phyloP scores from a whole-genome alignment of 768 basidiomycete species.

The Chiua virens region DNA sequence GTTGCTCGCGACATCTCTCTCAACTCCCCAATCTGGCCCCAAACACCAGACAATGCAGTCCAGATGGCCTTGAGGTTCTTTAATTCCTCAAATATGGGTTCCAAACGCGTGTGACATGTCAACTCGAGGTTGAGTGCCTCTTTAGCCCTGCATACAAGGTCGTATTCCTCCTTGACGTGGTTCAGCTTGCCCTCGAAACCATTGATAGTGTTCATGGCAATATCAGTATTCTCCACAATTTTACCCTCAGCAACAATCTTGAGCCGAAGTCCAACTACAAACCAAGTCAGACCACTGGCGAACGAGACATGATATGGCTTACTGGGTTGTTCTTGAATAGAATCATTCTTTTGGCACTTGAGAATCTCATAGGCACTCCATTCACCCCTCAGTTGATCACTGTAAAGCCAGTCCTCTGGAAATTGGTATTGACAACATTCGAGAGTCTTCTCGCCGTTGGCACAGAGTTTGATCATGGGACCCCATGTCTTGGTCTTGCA shows the following conservation, averaged over 20 bases:
- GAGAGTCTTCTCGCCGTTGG: conserved; percentile 93
- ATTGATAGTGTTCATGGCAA: conserved; percentile 93
- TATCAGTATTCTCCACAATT: conserved; percentile 95
- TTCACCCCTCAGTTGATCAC: conserved; percentile 95
- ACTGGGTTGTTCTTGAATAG: conserved; percentile 98
- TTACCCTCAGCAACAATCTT: conserved; percentile 99
- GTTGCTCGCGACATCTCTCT: conserved; percentile 88
- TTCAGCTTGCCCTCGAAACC: conserved; percentile 90
- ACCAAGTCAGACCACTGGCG: conserved; percentile 3
- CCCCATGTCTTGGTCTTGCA: conserved; percentile 96
- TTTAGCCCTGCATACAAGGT: conserved; percentile 93
- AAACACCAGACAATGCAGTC: conserved; percentile 97
- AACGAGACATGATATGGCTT: conserved; percentile 23
- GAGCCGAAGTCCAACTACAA: conserved; percentile 87
- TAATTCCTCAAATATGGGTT: conserved; percentile 95
- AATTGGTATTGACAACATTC: conserved; percentile 98
- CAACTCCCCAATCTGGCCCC: conserved; percentile 89
- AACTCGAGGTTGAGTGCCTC: conserved; percentile 95
- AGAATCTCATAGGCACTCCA: conserved; percentile 99
- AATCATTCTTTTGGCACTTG: conserved; percentile 96
- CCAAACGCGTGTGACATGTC: conserved; percentile 83
- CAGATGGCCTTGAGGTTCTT: conserved; percentile 97
- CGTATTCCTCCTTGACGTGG: conserved; percentile 91
- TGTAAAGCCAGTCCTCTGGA: conserved; percentile 96
- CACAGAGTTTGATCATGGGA: conserved; percentile 93